Conservation (phyloP, 768 basidiomycete genomes). For the Infundibulicybe gibba region DNA sequence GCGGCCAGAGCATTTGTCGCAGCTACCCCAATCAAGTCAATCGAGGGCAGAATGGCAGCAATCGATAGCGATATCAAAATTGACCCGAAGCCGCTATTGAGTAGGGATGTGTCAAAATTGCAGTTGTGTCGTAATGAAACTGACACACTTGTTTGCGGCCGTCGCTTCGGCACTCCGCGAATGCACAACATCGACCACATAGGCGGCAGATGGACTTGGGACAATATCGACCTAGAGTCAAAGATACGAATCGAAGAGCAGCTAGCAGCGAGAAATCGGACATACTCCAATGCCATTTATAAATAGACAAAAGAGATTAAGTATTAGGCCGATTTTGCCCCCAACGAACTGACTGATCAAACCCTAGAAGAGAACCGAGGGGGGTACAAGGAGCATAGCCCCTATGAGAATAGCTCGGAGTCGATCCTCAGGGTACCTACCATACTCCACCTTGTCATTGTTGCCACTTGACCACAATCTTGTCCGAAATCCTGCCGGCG, state of each 20-base stretch:
- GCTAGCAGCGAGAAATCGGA: background rate
- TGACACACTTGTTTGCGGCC: background rate
- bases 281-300: slow-evolving; percentile 7
- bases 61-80: slow-evolving; percentile 28
- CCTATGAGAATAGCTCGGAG: slow-evolving; percentile 37
- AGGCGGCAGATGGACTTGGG: slow-evolving; percentile 2
- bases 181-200: slow-evolving; percentile 4
- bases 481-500: slow-evolving; percentile 43
- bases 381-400: slow-evolving; percentile 33
- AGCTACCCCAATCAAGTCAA: slow-evolving; percentile 39
- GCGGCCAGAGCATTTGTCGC: slow-evolving; percentile 37
- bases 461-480: slow-evolving; percentile 31
- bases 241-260: background rate
- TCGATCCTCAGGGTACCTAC: slow-evolving; percentile 53
- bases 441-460: slow-evolving; percentile 35
- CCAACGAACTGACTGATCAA: slow-evolving; percentile 32
- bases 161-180: background rate
- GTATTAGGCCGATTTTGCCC: slow-evolving; percentile 17
- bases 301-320: slow-evolving; percentile 14
- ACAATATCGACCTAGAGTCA: slow-evolving; percentile 32
- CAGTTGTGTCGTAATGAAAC: background rate
- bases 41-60: slow-evolving; percentile 35
- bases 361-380: slow-evolving; percentile 38
- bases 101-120: background rate
- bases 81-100: slow-evolving; percentile 24